Percentiles rank a stretch among this genome's conserved stretches.
These are phyloP conservation scores for Pseudogymnoascus sp. DNA, from an alignment of 2,329 filamentous ascomycete species.

Conservation along the genomic window DNA sequence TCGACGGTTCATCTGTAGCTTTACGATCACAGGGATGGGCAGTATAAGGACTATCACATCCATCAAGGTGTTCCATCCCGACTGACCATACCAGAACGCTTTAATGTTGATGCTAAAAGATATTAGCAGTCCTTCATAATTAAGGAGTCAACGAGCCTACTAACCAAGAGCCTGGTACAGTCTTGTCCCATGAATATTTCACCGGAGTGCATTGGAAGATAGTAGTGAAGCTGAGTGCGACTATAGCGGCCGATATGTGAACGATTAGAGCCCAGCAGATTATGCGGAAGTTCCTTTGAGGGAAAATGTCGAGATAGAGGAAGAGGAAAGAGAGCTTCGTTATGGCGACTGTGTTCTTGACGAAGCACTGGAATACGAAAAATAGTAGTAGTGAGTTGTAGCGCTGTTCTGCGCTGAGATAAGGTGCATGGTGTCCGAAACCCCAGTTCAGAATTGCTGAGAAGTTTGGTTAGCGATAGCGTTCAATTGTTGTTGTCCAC, in stretches of 20 bases:
- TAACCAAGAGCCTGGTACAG: constrained; percentile 10
- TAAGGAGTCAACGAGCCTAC: neutral
- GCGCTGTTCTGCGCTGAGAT: constrained; percentile 12
- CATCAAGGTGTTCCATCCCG: constrained; percentile 11
- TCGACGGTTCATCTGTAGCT: constrained; percentile 12
- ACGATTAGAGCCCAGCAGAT: constrained; percentile 12
- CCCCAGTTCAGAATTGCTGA: constrained; percentile 16
- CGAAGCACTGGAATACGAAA: constrained; percentile 6
- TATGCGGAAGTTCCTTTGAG: constrained; percentile 13
- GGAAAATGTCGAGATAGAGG: constrained; percentile 18
- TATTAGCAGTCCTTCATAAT: neutral
- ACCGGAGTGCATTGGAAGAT: constrained; percentile 17
- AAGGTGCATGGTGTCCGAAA: constrained; percentile 15
- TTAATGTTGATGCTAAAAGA: constrained; percentile 8
- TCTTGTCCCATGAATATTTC: constrained; percentile 17
- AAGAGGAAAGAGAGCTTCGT: constrained; percentile 17
- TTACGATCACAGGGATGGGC: constrained; percentile 10
- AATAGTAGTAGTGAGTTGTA: constrained; percentile 16
- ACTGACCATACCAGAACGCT: constrained; percentile 10
- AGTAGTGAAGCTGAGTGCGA: constrained; percentile 13
- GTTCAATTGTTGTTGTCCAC: neutral
- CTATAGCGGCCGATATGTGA: constrained; percentile 6
- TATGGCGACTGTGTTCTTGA: constrained; percentile 13
- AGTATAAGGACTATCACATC: constrained; percentile 12
- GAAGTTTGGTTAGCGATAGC: neutral